A percentile compares a stretch with the other conserved stretches of the same genome.
Evolutionary conservation across 306 rosid species (phyloP).

Genomic region (Prinsepia uniflora): DNA sequence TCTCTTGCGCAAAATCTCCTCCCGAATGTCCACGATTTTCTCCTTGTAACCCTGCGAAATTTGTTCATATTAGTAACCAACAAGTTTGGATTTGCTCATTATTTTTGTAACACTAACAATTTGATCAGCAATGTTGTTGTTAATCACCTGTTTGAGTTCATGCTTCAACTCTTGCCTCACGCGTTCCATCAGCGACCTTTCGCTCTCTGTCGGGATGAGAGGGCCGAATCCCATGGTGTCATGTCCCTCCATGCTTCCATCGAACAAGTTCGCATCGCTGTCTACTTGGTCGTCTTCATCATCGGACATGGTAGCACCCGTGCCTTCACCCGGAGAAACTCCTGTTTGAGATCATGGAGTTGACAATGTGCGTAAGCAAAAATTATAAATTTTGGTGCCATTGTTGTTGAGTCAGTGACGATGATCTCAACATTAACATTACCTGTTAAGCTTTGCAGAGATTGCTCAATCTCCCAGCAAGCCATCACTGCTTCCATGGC

Average conservation of each 20-base stretch:
- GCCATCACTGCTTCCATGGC: conserved; percentile 99
- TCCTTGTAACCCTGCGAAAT: conserved; percentile 75
- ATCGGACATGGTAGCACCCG: conserved; percentile 98
- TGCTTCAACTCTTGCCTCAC: conserved; percentile 95
- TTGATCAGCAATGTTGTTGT: background rate
- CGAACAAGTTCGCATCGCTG: conserved; percentile 77
- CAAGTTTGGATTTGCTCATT: too few relatives aligned
- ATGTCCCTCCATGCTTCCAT: conserved; percentile 68
- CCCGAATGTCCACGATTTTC: conserved; percentile 93
- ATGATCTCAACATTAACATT: background rate
- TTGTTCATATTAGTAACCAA: background rate
- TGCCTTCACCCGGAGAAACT: conserved; percentile 94
- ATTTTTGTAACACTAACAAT: background rate
- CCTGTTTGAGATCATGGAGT: conserved; percentile 40
- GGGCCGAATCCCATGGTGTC: conserved; percentile 98
- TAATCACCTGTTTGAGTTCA: conserved; percentile 74
- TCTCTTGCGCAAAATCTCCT: conserved; percentile 95
- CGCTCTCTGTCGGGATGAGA: conserved; percentile 92
- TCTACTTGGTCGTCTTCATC: conserved; percentile 90
- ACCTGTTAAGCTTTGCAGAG: conserved; percentile 96
- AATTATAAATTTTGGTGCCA: background rate
- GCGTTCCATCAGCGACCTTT: conserved; percentile 97
- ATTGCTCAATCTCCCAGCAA: conserved; percentile 99
- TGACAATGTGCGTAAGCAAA: conserved; percentile 15
- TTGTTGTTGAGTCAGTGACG: background rate